Conservation (phyloP, 2,329 filamentous ascomycete genomes). For the Aspergillus aculeatus region DNA sequence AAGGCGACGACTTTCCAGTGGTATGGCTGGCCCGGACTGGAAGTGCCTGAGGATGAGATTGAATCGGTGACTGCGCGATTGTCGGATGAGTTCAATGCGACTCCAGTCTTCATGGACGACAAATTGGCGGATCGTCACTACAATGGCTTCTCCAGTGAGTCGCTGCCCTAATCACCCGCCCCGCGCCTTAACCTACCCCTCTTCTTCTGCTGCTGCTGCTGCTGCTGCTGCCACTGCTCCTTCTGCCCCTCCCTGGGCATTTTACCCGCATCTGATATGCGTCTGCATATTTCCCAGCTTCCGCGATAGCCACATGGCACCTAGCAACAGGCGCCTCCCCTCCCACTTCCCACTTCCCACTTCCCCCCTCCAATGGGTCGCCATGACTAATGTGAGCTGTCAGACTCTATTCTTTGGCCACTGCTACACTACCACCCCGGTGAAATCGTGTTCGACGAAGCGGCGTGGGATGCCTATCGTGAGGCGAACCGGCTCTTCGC, state of each 20-base stretch:
- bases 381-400: conserved; percentile 11
- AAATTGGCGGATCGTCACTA: conserved; percentile 94
- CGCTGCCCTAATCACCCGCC: conserved; percentile 36
- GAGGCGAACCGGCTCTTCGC: conserved; percentile 93
- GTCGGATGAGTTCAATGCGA: conserved; percentile 82
- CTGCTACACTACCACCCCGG: conserved; percentile 98
- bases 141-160: conserved; percentile 93
- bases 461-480: conserved; percentile 87
- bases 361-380: background rate
- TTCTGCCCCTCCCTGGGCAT: background rate
- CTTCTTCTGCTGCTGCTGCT: background rate
- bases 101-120: conserved; percentile 90
- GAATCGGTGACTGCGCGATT: conserved; percentile 71
- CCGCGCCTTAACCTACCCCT: background rate
- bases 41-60: conserved; percentile 83
- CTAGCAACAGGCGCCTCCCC: background rate
- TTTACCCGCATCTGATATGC: conserved; percentile 5
- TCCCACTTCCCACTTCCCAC: no score
- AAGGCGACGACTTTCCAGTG: conserved; percentile 95
- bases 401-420: conserved; percentile 96
- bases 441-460: conserved; percentile 97
- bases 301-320: background rate
- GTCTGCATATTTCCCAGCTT: conserved; percentile 6
- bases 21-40: conserved; percentile 96
- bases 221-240: no score